phyloP scores from a whole-genome alignment of 2,329 filamentous ascomycete species.

The Microcera coccophila region DNA sequence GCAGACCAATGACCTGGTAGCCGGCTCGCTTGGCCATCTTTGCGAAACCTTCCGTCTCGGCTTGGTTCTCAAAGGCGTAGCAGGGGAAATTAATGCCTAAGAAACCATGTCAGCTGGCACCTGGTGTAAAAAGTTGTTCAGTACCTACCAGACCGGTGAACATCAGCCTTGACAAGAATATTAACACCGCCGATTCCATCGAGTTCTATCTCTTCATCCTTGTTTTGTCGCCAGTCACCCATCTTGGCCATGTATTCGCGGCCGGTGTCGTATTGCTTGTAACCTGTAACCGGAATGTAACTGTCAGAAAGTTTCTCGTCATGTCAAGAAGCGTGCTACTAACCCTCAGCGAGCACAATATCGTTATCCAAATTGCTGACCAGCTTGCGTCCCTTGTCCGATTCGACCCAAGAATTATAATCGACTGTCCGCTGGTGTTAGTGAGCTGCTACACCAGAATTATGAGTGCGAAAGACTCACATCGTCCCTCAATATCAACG shows the following conservation, averaged over 20 bases:
- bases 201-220: slow-evolving; percentile 85
- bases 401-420: slow-evolving; percentile 99
- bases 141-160: slow-evolving; percentile 79
- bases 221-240: slow-evolving; percentile 89
- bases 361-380: slow-evolving; percentile 72
- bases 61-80: slow-evolving; percentile 97
- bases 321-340: slow-evolving; percentile 6
- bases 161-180: slow-evolving; percentile 95
- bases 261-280: slow-evolving; percentile 88
- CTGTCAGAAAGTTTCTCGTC: slow-evolving; percentile 4
- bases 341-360: slow-evolving; percentile 82
- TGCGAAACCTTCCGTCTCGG: slow-evolving; percentile 96
- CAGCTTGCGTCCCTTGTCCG: slow-evolving; percentile 75
- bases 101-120: slow-evolving; percentile 21
- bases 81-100: slow-evolving; percentile 93
- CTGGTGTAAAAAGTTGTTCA: neutral
- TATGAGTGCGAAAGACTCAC: slow-evolving; percentile 49
- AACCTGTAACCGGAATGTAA: slow-evolving; percentile 56
- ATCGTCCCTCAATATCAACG: slow-evolving; percentile 88
- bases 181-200: slow-evolving; percentile 97
- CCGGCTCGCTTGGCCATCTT: slow-evolving; percentile 98
- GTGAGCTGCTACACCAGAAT: neutral
- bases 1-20: slow-evolving; percentile 85
- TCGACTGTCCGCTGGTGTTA: slow-evolving; percentile 59
- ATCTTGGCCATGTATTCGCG: slow-evolving; percentile 85